Conservation (phyloP, 495 filamentous ascomycete genomes). For the Friedmanniomyces endolithicus region DNA sequence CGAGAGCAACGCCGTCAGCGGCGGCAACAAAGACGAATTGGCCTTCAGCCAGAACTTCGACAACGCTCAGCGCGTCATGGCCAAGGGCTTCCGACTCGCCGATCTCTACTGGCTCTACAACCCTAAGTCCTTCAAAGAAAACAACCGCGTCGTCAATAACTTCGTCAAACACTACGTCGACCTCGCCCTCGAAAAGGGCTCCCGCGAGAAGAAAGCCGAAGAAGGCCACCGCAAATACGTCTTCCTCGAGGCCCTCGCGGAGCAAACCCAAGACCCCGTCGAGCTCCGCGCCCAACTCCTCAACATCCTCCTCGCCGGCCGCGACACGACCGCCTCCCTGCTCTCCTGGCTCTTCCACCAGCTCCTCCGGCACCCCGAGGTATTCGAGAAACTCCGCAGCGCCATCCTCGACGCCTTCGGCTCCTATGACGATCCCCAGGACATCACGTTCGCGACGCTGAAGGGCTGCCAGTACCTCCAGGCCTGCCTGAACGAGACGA, state of each 20-base stretch:
- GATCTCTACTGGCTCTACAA: constrained; percentile 34
- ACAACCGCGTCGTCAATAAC: constrained; percentile 40
- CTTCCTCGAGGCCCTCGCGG: constrained; percentile 68
- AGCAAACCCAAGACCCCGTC: constrained; percentile 59
- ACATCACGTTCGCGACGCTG: constrained; percentile 57
- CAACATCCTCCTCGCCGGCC: constrained; percentile 54
- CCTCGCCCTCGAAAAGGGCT: constrained; percentile 40
- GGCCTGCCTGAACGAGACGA: constrained; percentile 73
- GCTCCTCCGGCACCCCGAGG: constrained; percentile 54
- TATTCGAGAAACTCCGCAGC: constrained; percentile 55
- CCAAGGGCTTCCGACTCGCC: constrained; percentile 17
- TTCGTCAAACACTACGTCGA: constrained; percentile 61
- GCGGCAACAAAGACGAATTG: constrained; percentile 8
- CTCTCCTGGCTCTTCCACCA: constrained; percentile 53
- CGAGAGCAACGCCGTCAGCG: constrained; percentile 1
- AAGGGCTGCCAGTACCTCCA: constrained; percentile 51
- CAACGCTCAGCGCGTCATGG: constrained; percentile 15
- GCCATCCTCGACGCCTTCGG: constrained; percentile 60
- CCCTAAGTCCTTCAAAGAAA: constrained; percentile 38
- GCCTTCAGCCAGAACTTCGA: constrained; percentile 25
- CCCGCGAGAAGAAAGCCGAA: constrained; percentile 54
- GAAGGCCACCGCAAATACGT: constrained; percentile 45
- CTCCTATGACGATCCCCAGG: constrained; percentile 50
- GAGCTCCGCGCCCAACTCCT: constrained; percentile 69
- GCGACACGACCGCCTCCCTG: constrained; percentile 30